These are phyloP conservation scores for Platanthera zijinensis DNA, from an alignment of 106 monocot species.

Conservation along the genomic window DNA sequence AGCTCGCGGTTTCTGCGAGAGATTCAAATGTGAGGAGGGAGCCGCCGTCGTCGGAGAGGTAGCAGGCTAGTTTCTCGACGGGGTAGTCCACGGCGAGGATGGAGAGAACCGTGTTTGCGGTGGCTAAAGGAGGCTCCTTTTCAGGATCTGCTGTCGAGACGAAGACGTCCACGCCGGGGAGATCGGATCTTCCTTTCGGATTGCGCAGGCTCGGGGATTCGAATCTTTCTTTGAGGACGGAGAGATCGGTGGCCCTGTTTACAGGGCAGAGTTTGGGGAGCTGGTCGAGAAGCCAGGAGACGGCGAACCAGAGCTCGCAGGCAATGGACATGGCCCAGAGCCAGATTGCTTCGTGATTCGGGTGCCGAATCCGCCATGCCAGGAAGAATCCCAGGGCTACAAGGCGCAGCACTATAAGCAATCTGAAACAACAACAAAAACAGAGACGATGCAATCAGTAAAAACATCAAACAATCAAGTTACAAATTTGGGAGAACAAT, in stretches of 20 bases:
- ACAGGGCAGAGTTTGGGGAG: constrained; percentile 80
- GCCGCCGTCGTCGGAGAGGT: constrained; percentile 73
- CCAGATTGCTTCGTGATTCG: constrained; percentile 71
- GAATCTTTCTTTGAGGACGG: constrained; percentile 46
- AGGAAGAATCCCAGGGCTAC: constrained; percentile 69
- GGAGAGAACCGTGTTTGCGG: constrained; percentile 68
- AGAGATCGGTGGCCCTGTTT: constrained; percentile 55
- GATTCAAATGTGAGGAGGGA: constrained; percentile 69
- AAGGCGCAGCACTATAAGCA: constrained; percentile 51
- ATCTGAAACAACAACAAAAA: constrained; percentile 14
- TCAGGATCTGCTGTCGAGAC: constrained; percentile 74
- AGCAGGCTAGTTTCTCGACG: constrained; percentile 74
- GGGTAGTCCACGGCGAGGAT: constrained; percentile 79
- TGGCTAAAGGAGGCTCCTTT: constrained; percentile 65
- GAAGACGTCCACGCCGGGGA: constrained; percentile 69
- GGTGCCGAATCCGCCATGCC: constrained; percentile 58
- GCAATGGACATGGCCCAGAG: constrained; percentile 62
- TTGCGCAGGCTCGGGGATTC: constrained; percentile 53
- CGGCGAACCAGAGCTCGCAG: constrained; percentile 76
- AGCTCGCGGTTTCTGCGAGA: constrained; percentile 65
- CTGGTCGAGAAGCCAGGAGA: constrained; percentile 81
- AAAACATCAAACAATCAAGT: constrained; percentile 1
- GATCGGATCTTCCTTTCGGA: constrained; percentile 67
- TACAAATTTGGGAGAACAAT: neutral
- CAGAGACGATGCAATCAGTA: neutral